These are phyloP conservation scores for Maudiozyma humilis DNA, from an alignment of 1,139 yeast genomes.

Conservation along the genomic window DNA sequence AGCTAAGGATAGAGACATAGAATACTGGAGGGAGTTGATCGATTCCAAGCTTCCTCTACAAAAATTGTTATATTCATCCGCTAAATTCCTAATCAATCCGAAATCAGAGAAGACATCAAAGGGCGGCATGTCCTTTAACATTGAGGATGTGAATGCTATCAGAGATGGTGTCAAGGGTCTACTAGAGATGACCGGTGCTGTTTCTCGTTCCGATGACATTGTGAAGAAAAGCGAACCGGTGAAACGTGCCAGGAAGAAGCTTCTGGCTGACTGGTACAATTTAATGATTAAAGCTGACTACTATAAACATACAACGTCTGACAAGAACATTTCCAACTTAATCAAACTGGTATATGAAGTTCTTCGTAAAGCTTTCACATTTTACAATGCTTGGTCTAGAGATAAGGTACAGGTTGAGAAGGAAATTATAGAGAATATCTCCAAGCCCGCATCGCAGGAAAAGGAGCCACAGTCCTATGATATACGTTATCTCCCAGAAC, in stretches of 20 bases:
- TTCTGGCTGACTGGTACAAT: constrained; percentile 86
- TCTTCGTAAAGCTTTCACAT: constrained; percentile 60
- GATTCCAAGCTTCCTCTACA: constrained; percentile 44
- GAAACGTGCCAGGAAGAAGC: constrained; percentile 64
- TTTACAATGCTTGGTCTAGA: constrained; percentile 66
- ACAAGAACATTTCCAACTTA: constrained; percentile 58
- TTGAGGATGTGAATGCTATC: constrained; percentile 44
- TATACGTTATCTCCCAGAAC: constrained; percentile 35
- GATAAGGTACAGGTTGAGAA: constrained; percentile 38
- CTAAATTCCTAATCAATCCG: constrained; percentile 67
- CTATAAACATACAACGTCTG: constrained; percentile 62
- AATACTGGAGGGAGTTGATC: constrained; percentile 14
- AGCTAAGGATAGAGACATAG: not conserved
- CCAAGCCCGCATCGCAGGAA: constrained; percentile 2
- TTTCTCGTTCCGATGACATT: constrained; percentile 73
- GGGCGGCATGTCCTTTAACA: constrained; percentile 23
- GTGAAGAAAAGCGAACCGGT: constrained; percentile 65
- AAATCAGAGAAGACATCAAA: constrained; percentile 10
- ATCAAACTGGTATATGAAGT: constrained; percentile 70
- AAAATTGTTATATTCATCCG: constrained; percentile 64
- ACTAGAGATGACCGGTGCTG: constrained; percentile 70
- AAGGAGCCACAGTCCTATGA: constrained; percentile 1
- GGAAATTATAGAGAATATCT: constrained; percentile 12
- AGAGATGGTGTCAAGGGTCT: constrained; percentile 78
- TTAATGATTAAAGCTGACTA: constrained; percentile 82